Evolutionary conservation across 352 stramenopile species (phyloP).

Genomic region (Phytopythium oedochilum): DNA sequence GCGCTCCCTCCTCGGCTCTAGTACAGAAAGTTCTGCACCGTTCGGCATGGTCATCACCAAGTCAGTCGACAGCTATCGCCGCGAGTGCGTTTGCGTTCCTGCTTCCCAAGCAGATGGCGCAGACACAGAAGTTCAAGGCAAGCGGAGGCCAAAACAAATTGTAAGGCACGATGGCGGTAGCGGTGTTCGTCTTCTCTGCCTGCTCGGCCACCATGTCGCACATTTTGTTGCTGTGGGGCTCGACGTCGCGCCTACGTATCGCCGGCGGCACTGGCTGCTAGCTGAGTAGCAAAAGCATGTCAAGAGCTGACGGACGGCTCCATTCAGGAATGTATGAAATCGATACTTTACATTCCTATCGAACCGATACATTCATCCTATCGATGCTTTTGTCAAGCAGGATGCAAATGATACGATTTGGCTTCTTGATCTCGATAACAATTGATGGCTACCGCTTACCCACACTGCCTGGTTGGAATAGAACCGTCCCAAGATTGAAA

Average conservation of each 20-base stretch:
- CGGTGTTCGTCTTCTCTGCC: slow-evolving; percentile 24
- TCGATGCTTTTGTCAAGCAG: no score
- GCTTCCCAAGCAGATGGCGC: slow-evolving; percentile 33
- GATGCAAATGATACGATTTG: no score
- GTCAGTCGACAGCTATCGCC: slow-evolving; percentile 27
- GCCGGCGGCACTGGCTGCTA: slow-evolving; percentile 24
- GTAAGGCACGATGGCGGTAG: slow-evolving; percentile 10
- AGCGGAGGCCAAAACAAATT: slow-evolving; percentile 23
- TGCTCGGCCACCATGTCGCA: slow-evolving; percentile 35
- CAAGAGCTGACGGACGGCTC: no score
- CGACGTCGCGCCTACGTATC: slow-evolving; percentile 30
- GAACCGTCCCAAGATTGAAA: no score
- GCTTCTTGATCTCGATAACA: no score
- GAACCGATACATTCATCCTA: no score
- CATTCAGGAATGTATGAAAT: no score
- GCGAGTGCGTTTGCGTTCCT: slow-evolving; percentile 24
- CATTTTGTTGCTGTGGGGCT: slow-evolving; percentile 31
- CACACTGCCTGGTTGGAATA: no score
- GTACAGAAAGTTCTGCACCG: slow-evolving; percentile 17
- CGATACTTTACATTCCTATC: no score
- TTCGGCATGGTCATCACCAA: slow-evolving; percentile 38
- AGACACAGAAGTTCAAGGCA: slow-evolving; percentile 26
- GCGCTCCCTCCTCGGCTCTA: slow-evolving; percentile 23
- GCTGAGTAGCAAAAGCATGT: no score
- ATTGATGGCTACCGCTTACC: no score